phyloP scores from a whole-genome alignment of 371 early-diverging fungal species.

The Saksenaea vasiformis region DNA sequence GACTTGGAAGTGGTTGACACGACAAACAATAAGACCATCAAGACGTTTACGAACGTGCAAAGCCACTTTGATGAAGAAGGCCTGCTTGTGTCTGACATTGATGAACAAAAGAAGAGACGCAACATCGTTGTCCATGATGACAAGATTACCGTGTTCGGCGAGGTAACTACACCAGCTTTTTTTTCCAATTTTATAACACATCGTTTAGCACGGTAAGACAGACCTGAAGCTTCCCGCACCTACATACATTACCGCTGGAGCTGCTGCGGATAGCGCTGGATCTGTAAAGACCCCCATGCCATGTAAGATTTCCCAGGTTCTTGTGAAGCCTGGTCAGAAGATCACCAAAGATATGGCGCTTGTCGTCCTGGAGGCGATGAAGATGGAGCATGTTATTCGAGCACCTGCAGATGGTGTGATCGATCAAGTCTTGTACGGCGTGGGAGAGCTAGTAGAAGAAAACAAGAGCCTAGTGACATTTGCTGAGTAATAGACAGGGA shows the following conservation, averaged over 20 bases:
- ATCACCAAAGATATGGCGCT: conserved; percentile 85
- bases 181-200: background rate
- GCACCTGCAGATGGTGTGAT: conserved; percentile 81
- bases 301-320: conserved; percentile 90
- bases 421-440: conserved; percentile 72
- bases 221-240: conserved; percentile 68
- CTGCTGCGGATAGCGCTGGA: conserved; percentile 58
- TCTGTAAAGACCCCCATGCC: conserved; percentile 94
- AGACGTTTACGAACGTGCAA: conserved; percentile 29
- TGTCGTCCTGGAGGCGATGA: conserved; percentile 95
- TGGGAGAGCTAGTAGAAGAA: conserved; percentile 90
- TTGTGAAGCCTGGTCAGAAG: conserved; percentile 77
- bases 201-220: conserved; percentile 49
- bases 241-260: conserved; percentile 48
- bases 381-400: conserved; percentile 96
- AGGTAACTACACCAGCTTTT: conserved; percentile 33
- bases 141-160: conserved; percentile 67
- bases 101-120: conserved; percentile 54
- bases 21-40: conserved; percentile 22
- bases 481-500: conserved; percentile 35
- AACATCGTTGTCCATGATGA: conserved; percentile 64
- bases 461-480: conserved; percentile 83
- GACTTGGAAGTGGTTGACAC: conserved; percentile 35
- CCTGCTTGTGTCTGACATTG: conserved; percentile 58
- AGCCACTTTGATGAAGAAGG: conserved; percentile 44